Percentiles rank a stretch among this genome's conserved stretches.
Conservation (phyloP, 495 filamentous ascomycete species). For the Lentithecium fluviatile region DNA sequence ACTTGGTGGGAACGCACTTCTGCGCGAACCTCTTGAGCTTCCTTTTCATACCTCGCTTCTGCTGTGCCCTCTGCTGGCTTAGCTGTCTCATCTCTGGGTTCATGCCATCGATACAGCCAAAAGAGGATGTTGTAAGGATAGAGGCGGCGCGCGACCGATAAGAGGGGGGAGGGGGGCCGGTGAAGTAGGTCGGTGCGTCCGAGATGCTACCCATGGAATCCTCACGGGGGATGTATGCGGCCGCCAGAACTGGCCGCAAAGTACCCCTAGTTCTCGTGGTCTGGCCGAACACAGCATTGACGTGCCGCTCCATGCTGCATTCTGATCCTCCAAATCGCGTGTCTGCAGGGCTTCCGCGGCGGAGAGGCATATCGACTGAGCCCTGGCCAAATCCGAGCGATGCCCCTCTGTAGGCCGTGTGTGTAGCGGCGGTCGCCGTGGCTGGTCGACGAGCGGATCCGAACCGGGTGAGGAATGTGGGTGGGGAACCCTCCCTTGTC, state of each 20-base stretch:
- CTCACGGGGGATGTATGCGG: conserved; percentile 2
- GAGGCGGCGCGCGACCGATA: conserved; percentile 31
- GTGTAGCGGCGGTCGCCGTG: neutral
- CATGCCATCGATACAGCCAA: conserved; percentile 33
- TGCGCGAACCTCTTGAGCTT: conserved; percentile 21
- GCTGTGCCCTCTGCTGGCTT: conserved; percentile 22
- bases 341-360: neutral
- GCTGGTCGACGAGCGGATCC: neutral
- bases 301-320: conserved; percentile 7
- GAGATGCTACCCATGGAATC: conserved; percentile 32
- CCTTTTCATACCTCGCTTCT: conserved; percentile 8
- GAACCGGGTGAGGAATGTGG: neutral
- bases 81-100: conserved; percentile 13
- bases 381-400: conserved; percentile 5
- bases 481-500: neutral
- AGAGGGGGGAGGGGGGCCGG: conserved; percentile 26
- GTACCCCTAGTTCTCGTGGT: neutral
- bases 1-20: conserved; percentile 15
- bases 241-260: neutral
- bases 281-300: conserved; percentile 14
- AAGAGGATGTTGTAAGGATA: conserved; percentile 28
- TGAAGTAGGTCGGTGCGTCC: conserved; percentile 26
- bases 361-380: neutral
- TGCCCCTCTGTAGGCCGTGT: neutral
- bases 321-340: conserved; percentile 9